Evolutionary conservation across 2,329 filamentous ascomycete genomes (phyloP), one percentile per base, ranked within the genome.

Genomic region (Colletotrichum agaves): DNA sequence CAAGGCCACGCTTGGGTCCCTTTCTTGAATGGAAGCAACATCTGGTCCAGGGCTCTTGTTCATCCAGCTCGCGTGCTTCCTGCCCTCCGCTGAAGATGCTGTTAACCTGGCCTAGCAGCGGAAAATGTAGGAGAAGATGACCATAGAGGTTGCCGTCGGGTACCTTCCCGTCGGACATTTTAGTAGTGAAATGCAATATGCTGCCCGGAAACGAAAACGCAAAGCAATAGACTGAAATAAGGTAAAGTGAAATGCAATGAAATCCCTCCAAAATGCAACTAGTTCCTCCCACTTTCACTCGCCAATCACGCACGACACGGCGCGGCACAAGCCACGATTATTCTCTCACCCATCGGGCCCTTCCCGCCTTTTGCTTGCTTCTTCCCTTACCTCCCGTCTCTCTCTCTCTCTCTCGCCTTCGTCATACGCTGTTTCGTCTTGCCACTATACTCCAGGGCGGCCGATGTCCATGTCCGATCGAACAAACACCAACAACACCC

Each of bases 281-380:
- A n/a, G n/a, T n/a, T n/a, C 33, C 21, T 56, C 35, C 35, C 49
- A 31, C 49, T 44, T 17, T 44, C 23, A 15, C 49, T 43, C 58
- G 59, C 58, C 49, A 47, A 49, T 53, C 49, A 41, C 19, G 43
- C 21, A 17, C 8, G 10, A 57, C 33, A 50, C 19, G 15, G 19
- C 37, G 41, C 31, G 17, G n/a, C 39, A 53, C 39, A 53, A 47
- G 27, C 21, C 57, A 49, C 33, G 17, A 17, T 23, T 8, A 21
- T 23, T 15, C 23, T 15, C 23, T 23, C 43, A 19, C 35, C 13
- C 43, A 50, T 49, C 53, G 35, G 39, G 47, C n/a, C 23, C 37
- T 53, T 49, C 7, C 41, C 44, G 61, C 50, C 47, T 19, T 17
- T 46, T 60, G 57, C 56, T 59, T 65, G 47, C 59, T 67, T 56